Evolutionary conservation across 164 flowering plant genomes (phyloP), one percentile per base, ranked within the genome.

Genomic region (Berberis thunbergii): DNA sequence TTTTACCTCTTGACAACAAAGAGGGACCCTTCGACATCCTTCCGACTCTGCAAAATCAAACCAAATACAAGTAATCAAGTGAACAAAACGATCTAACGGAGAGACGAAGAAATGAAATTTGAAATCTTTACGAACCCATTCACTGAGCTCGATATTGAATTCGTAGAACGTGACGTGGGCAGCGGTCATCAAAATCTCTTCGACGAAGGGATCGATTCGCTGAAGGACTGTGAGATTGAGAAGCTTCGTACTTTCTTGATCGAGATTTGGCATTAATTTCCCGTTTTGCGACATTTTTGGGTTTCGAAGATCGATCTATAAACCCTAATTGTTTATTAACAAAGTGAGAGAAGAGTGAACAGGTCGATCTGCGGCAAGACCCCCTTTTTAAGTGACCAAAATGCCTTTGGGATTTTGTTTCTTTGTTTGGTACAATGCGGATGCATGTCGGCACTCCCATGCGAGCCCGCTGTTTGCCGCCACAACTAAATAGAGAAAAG

Each of bases 201-300:
- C 91, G 53, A 94, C 81, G 70, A 65, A 86, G 5, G 93, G 87
- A 75, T 94, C 98, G 41, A 88, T 77, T 66, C 98, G 64, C 75
- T 86, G 97, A 13, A 94, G 91, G 11, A 94, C 97, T 1, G 93
- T 94, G 13, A 94, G 85, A 69, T 94, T 94, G n/a, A 94, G 85
- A 66, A 80, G 40, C 59, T 86, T 91, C 13, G 97, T 91, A 82
- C 86, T 80, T 58, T 84, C 54, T 48, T 48, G 50, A 48, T 48
- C 50, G 7, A 48, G 10, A 48, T 48, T 48, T 2, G 50, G 50
- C 10, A 48, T 6, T 11, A 48, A 48, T 48, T 48, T 48, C 50
- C 7, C 50, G 50, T 48, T 48, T 48, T 7, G 50, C 7, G 50
- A 48, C 50, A 48, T 48, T 48, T 48, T 48, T 48, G 7, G 7